Percentiles rank a stretch among this genome's conserved stretches.
Conservation (phyloP, 2,329 filamentous ascomycete species). For the Trichocomaceae sp. region DNA sequence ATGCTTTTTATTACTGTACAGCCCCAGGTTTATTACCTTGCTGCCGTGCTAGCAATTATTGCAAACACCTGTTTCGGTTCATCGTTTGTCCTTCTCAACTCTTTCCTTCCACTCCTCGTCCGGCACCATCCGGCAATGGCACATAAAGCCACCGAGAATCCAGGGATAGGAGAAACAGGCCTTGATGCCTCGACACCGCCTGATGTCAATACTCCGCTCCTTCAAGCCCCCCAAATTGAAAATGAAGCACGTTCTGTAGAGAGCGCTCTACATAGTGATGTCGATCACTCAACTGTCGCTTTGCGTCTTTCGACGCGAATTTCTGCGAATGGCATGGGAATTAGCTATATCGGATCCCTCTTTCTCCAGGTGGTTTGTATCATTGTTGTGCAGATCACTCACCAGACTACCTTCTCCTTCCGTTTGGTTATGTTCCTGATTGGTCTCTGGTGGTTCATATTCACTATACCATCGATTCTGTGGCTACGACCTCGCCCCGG, state of each 20-base stretch:
- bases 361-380: slow-evolving; percentile 79
- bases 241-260: slow-evolving; percentile 7
- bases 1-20: slow-evolving; percentile 82
- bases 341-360: slow-evolving; percentile 82
- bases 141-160: slow-evolving; percentile 15
- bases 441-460: slow-evolving; percentile 86
- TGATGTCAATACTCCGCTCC: slow-evolving; percentile 24
- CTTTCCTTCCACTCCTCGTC: slow-evolving; percentile 85
- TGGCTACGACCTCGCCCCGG: slow-evolving; percentile 87
- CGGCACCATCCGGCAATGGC: slow-evolving; percentile 65
- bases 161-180: slow-evolving; percentile 3
- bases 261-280: slow-evolving; percentile 1
- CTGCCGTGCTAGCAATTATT: slow-evolving; percentile 75
- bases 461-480: slow-evolving; percentile 79
- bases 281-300: slow-evolving; percentile 48
- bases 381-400: slow-evolving; percentile 63
- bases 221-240: slow-evolving; percentile 15
- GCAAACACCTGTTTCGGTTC: slow-evolving; percentile 93
- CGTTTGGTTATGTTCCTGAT: slow-evolving; percentile 81
- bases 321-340: slow-evolving; percentile 85
- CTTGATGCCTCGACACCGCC: slow-evolving; percentile 15
- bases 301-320: slow-evolving; percentile 81
- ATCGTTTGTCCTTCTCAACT: slow-evolving; percentile 91
- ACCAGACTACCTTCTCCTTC: slow-evolving; percentile 76
- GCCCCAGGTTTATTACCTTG: slow-evolving; percentile 70